Base-by-base conservation (phyloP, 495 filamentous ascomycete species). In the Aspergillus olivimuriae region DNA sequence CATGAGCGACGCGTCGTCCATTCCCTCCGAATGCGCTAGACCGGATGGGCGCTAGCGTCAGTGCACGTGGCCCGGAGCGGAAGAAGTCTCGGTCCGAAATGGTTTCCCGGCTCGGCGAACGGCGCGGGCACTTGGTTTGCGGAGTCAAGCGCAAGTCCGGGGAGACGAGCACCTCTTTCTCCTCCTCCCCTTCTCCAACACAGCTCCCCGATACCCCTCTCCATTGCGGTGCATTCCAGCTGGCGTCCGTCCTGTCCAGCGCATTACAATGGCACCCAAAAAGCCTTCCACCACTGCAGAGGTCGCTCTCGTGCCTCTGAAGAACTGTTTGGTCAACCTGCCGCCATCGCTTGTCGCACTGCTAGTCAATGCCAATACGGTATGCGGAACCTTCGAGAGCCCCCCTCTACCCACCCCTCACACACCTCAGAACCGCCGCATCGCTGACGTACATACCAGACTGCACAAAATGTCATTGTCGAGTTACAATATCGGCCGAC, bases 401-500 rank as follows among this genome's bases (percentile, higher is more conserved):
- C n/a, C n/a, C n/a, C n/a, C n/a, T n/a, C 23, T 34, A 14, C 16
- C 23, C 17, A 20, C 3, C 16, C 16, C 1, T 20, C 21, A 18
- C 31, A n/a, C 11, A 12, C n/a, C n/a, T n/a, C 1, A 7, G 3
- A 17, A 22, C 28, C 32, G 19, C 21, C 18, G 17, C 11, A 28
- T 38, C 7, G 18, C 47, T 51, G 17, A 46, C 23, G 6, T 21
- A n/a, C n/a, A 1, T 41, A 35, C 14, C 56, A 94, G 84, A 74
- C 89, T 40, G 86, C 86, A 24, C 92, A 98, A 63, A 94, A 96
- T 85, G 87, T 96, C 51, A 76, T 97, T 46, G 84, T 98, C 60
- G 92, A 98, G 62, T 74, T 98, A 32, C 81, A 72, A 53, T 86
- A 80, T 57, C 76, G 76, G 40, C 62, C 71, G 12, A 43, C 55